A percentile compares a stretch with the other conserved stretches of the same genome.
phyloP scores from a whole-genome alignment of 805 yeast species.

The Isabelozyma gotoi region DNA sequence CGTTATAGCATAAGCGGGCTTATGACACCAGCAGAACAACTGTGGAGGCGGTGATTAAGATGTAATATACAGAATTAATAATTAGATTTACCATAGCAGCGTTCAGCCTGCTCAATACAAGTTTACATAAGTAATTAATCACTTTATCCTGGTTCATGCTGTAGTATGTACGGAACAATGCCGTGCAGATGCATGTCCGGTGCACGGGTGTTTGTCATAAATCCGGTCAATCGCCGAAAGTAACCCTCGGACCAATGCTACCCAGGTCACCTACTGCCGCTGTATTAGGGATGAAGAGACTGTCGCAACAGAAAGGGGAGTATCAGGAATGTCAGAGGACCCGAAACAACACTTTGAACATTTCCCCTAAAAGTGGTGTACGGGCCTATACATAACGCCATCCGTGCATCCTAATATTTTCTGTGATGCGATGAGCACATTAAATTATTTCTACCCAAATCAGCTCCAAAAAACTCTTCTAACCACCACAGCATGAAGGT shows the following conservation, averaged over 20 bases:
- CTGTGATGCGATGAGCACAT: neutral
- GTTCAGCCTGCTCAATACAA: neutral
- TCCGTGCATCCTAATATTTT: neutral
- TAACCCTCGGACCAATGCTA: too few relatives aligned
- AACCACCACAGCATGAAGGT: conserved; percentile 59
- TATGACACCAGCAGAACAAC: neutral
- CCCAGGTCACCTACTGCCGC: too few relatives aligned
- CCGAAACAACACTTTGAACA: too few relatives aligned
- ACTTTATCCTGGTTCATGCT: neutral
- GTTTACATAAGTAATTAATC: neutral
- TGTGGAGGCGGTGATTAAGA: neutral
- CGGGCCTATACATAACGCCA: neutral
- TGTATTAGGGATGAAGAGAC: too few relatives aligned
- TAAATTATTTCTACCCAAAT: neutral
- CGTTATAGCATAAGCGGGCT: conserved; percentile 26
- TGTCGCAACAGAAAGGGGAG: too few relatives aligned
- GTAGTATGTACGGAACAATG: too few relatives aligned
- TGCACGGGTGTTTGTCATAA: too few relatives aligned
- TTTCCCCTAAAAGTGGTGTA: neutral
- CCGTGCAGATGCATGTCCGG: too few relatives aligned
- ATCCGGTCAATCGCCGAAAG: too few relatives aligned
- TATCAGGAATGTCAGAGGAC: too few relatives aligned
- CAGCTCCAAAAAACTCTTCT: neutral
- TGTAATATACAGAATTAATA: neutral
- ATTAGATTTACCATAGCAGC: neutral